Base-by-base conservation (phyloP, 116 monocot genomes). In the Zostera marina region DNA sequence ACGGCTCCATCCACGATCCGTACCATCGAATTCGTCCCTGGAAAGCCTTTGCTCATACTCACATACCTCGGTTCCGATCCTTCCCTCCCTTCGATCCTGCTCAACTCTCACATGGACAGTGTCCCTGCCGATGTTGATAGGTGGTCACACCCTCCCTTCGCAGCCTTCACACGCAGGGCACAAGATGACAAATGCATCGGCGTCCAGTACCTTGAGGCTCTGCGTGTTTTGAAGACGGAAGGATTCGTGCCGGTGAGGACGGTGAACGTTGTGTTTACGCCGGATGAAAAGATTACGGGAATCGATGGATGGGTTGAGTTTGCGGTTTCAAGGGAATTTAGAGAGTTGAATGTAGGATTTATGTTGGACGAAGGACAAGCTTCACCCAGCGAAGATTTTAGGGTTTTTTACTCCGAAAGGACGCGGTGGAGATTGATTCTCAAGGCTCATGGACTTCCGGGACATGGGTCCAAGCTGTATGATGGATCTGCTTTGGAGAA, bases 141-240 rank as follows among this genome's bases (percentile, higher is more conserved):
- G 15, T 94, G 94, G 88, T 1, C 57, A 42, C 85, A 94, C 65
- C 84, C 94, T 4, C 88, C 88, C 15, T 85, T 82, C 72, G 58
- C 94, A 21, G 88, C 94, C 58, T 22, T 54, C 68, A 85, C 88
- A 45, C 81, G 94, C 41, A 88, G 94, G 61, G 72, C 94, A 9
- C 94, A 94, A 65, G 94, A 94, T 68, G 88, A 94, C 72, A 94
- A 94, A 64, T 94, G 60, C 82, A 56, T 94, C 62, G 81, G 79
- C n/a, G 48, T 88, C 60, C 94, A 94, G 71, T 76, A 85, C 72
- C 56, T 94, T 22, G 82, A 88, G 70, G 81, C 94, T 44, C 48
- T 94, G 54, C 77, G 85, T 25, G 56, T 44, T 41, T 78, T 94
- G 60, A 69, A 59, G 15, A 32, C 47, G 22, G 61, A 43, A 13